Evolutionary conservation across 2,329 filamentous ascomycete species (phyloP), one percentile per base, ranked within the genome.

Genomic region (Pyrenophora seminiperda): DNA sequence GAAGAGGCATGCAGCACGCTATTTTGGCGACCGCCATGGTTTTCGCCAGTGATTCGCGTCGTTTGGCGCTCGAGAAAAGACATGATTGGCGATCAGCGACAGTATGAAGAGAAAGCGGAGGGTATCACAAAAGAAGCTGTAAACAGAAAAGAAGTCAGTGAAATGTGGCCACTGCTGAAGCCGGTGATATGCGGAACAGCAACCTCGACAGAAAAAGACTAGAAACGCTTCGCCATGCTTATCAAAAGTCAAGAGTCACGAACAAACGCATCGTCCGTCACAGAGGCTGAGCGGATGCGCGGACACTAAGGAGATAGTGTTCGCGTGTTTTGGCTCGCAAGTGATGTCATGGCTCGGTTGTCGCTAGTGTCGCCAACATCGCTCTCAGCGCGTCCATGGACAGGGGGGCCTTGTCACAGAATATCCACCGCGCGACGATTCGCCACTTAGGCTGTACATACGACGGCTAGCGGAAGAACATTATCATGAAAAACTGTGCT

Each of bases 51-150:
- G 17, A 69, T 65, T 19, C 66, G 65, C 17, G 60, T 66, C 14
- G 62, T 64, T 27, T 65, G 63, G 17, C 63, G 59, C 52, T 64
- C 54, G 20, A 67, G 56, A 41, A 61, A 64, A 14, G 65, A 54
- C 65, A 69, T 69, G 10, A n/a, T 58, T 41, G 13, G 9, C 7
- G 29, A 14, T 30, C 3, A 37, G 43, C n/a, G 36, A 19, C 3
- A 15, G n/a, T 40, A 32, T 32, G 7, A 17, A 24, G 15, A 11
- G 30, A 34, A 36, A 20, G 37, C 15, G 5, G 10, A 27, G 43
- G 40, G 47, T 38, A 44, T 44, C 48, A 43, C 36, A 29, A 20
- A 43, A 44, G 17, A 18, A 33, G 39, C 47, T 45, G 36, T 19
- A 17, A 14, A 48, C 37, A 41, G 15, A 27, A 44, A 40, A 20